Evolutionary conservation across 2,329 filamentous ascomycete genomes (phyloP).

Genomic region (Pyrenophora tritici-repentis): DNA sequence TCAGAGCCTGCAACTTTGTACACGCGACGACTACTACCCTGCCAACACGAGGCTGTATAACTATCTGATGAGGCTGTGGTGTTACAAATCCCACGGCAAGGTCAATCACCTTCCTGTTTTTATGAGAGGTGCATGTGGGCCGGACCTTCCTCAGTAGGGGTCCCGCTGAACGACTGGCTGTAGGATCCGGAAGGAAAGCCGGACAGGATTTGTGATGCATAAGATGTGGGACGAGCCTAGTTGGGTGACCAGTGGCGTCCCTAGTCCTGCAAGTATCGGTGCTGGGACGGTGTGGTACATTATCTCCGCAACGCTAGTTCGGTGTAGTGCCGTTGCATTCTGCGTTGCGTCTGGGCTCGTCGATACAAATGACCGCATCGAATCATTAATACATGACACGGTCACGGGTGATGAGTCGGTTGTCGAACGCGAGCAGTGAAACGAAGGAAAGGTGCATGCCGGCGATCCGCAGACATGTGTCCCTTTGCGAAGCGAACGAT

Average conservation of each 20-base stretch:
- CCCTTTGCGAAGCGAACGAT: background rate
- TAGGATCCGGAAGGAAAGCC: background rate
- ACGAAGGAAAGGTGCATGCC: background rate
- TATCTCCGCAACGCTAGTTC: slow-evolving; percentile 5
- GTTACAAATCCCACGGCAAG: background rate
- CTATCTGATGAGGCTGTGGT: background rate
- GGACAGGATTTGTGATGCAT: background rate
- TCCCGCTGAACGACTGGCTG: background rate
- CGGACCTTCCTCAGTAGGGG: background rate
- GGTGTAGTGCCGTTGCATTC: background rate
- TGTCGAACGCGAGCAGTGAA: background rate
- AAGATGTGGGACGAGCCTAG: background rate
- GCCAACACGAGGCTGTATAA: background rate
- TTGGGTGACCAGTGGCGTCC: background rate
- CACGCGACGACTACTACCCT: background rate
- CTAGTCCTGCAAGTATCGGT: background rate
- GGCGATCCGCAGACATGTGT: slow-evolving; percentile 1
- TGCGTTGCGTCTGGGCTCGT: background rate
- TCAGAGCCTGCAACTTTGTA: background rate
- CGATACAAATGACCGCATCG: background rate
- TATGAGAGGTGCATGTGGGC: background rate
- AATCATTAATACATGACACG: background rate
- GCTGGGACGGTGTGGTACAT: background rate
- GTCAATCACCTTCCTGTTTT: background rate
- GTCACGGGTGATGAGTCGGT: background rate